Evolutionary conservation across 23 red algal species (phyloP).

Genomic region (Gracilaria domingensis): DNA sequence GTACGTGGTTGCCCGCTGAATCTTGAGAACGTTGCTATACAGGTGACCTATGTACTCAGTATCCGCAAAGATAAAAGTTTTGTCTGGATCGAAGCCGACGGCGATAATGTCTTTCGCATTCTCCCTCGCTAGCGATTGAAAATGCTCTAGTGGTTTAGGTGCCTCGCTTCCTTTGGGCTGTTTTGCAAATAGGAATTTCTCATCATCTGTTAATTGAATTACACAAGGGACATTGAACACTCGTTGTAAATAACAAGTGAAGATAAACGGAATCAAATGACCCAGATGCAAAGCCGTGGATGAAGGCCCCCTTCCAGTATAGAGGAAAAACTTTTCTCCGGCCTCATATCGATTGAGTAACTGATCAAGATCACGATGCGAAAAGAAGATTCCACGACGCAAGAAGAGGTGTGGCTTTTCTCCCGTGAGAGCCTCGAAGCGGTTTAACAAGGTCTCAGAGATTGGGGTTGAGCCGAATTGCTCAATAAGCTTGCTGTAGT

Average conservation of each 20-base stretch:
- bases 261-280: constrained; percentile 95
- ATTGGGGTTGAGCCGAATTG: constrained; percentile 88
- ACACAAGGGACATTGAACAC: constrained; percentile 86
- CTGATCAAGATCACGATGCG: constrained; percentile 87
- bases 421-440: constrained; percentile 85
- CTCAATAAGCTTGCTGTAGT: constrained; percentile 91
- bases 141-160: constrained; percentile 73
- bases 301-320: constrained; percentile 95
- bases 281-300: constrained; percentile 88
- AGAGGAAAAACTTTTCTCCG: constrained; percentile 93
- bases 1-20: constrained; percentile 91
- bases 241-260: constrained; percentile 92
- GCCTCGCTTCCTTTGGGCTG: constrained; percentile 57
- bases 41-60: constrained; percentile 88
- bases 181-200: constrained; percentile 99
- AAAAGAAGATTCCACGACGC: constrained; percentile 94
- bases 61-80: constrained; percentile 94
- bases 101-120: constrained; percentile 99
- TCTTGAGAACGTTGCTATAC: constrained; percentile 87
- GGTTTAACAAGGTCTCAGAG: constrained; percentile 46
- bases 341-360: constrained; percentile 86
- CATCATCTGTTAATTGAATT: constrained; percentile 98
- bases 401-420: constrained; percentile 85
- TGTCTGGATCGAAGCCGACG: constrained; percentile 88
- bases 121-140: constrained; percentile 78